These are phyloP conservation scores for Sporisorium exsertum DNA, from an alignment of 1,284 basidiomycete species.

Conservation along the genomic window DNA sequence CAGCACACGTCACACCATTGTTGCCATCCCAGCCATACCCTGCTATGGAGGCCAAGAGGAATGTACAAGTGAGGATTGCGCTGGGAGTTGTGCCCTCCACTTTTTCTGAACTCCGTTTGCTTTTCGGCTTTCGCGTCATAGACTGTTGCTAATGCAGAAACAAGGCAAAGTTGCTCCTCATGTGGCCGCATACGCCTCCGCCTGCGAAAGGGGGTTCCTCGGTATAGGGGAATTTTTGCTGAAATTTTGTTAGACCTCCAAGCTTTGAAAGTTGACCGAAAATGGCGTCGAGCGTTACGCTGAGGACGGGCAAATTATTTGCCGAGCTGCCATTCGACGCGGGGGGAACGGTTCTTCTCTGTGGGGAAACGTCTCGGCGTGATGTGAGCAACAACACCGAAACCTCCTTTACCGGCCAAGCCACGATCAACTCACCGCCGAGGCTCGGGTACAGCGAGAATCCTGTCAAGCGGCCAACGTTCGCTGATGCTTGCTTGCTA, in stretches of 20 bases:
- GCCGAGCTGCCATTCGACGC: conserved; percentile 1
- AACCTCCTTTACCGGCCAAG: not conserved
- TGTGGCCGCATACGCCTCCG: not conserved
- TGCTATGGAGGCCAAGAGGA: too few relatives aligned
- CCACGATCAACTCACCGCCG: not conserved
- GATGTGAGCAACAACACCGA: not conserved
- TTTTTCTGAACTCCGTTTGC: not conserved
- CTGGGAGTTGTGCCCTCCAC: too few relatives aligned
- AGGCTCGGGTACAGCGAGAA: not conserved
- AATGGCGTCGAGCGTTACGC: not conserved
- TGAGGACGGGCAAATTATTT: conserved; percentile 11
- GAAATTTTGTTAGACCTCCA: conserved; percentile 1
- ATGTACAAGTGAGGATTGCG: too few relatives aligned
- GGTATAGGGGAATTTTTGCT: not conserved
- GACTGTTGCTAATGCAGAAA: not conserved
- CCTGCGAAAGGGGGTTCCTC: not conserved
- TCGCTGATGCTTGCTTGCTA: not conserved
- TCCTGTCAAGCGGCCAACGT: not conserved
- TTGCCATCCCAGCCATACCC: not conserved
- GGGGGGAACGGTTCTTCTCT: not conserved
- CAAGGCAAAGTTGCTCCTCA: not conserved
- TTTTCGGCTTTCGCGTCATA: not conserved
- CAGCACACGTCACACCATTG: not conserved
- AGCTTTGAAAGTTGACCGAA: not conserved
- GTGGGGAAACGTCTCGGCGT: not conserved